Base-by-base conservation (phyloP, 2,329 filamentous ascomycete species). In the Ascosphaera apis region DNA sequence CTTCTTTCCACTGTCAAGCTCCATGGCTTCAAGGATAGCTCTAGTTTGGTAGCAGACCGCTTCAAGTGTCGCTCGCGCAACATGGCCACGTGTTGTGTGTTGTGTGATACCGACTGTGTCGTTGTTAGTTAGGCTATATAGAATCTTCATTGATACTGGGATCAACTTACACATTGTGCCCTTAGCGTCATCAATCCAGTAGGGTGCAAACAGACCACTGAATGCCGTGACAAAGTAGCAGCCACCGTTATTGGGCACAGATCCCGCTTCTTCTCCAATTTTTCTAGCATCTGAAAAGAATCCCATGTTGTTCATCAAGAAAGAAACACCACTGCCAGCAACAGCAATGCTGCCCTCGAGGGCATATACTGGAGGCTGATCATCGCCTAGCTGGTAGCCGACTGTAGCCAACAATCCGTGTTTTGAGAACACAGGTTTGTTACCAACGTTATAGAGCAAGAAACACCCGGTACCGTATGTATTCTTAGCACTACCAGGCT, bases 111-210 rank as follows among this genome's bases (percentile, higher is more conserved):
- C 81, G 47, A 86, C 72, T 12, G 33, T 28, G 21, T 18, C 13
- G 32, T 17, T 39, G 19, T 31, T 13, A 31, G 30, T 42, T 5
- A 18, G 18, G 12, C 37, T 19, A 15, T 21, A 9, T 19, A 13
- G 15, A 6, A 23, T 13, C 1, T 19, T 9, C 35, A 17, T 13
- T 3, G 15, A 25, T 15, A 9, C 7, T 2, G 36, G n/a, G 9
- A 36, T 33, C 9, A 17, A 60, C 66, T 57, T 60, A 73, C 68
- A 84, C 38, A 88, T 71, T 3, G 83, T 91, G 40, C 83, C 83
- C 53, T 83, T 77, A 15, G 82, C 82, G 56, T 91, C 80, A 50
- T 91, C 82, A 41, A 91, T 86, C 83, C 83, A 92, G 55, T 92
- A 91, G 0, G 83, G 83, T 1, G 83, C 83, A 51, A 91, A 91